A percentile compares a stretch with the other conserved stretches of the same genome.
Evolutionary conservation across 2,329 filamentous ascomycete species (phyloP).

Genomic region (Macrophomina pseudophaseolina): DNA sequence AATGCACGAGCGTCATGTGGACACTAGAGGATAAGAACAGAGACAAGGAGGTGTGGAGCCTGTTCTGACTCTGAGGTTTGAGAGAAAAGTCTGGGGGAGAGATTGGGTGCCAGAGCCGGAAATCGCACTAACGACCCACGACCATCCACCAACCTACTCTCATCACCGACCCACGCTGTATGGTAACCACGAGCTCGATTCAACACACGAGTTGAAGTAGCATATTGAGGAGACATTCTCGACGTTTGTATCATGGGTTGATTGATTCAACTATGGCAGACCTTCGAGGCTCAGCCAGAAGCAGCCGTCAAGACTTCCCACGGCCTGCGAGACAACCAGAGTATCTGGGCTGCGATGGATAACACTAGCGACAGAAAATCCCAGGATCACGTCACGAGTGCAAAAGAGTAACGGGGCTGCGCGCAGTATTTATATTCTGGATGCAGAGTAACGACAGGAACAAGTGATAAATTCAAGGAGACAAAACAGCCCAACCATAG

Average conservation of each 20-base stretch:
- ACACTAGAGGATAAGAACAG: background rate
- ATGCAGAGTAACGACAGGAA: background rate
- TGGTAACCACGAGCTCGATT: background rate
- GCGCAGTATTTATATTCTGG: background rate
- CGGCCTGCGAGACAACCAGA: too few relatives aligned
- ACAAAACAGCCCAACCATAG: background rate
- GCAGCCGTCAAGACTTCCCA: too few relatives aligned
- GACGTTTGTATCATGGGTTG: too few relatives aligned
- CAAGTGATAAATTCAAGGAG: constrained; percentile 7
- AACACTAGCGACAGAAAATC: too few relatives aligned
- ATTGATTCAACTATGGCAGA: too few relatives aligned
- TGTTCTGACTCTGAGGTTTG: too few relatives aligned
- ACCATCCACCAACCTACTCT: too few relatives aligned
- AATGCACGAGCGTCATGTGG: background rate
- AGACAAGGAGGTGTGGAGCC: background rate
- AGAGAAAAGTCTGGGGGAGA: background rate
- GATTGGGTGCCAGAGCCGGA: too few relatives aligned
- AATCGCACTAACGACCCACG: background rate
- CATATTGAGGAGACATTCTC: too few relatives aligned
- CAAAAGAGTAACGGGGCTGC: background rate
- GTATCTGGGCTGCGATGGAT: too few relatives aligned
- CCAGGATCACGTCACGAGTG: background rate
- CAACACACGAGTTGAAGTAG: background rate
- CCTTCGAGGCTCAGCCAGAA: too few relatives aligned
- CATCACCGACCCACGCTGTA: background rate